Base-by-base conservation (phyloP, 2,329 filamentous ascomycete genomes). In the Helminthosporium solani region DNA sequence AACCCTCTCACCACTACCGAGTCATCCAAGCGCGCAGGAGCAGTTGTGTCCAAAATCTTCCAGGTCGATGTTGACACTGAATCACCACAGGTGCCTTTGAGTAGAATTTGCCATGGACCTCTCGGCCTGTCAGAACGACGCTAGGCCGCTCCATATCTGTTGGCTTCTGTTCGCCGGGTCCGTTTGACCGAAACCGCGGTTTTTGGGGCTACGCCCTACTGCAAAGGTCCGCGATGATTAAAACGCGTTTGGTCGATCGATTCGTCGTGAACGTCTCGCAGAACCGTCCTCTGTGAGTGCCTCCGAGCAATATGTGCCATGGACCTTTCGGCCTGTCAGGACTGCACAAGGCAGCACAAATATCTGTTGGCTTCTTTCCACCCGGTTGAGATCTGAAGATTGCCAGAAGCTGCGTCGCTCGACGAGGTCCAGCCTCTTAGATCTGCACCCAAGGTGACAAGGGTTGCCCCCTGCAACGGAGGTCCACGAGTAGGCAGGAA, bases 291-390 rank as follows among this genome's bases (percentile, higher is more conserved):
- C 28, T 38, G 39, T 50, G 53, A 48, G 55, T 67, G 54, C 61
- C 54, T 62, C 37, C 42, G 38, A 63, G 58, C 54, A 66, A 64
- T 57, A 56, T 25, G 21, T 60, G 63, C 63, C 64, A 66, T 36
- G 64, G 61, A 53, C 59, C 54, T 53, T 57, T 30, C 50, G 55
- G 58, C 50, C 63, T 67, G 39, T 66, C 62, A 57, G 57, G 56
- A 48, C 34, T 27, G 36, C 53, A 45, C 28, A 25, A 41, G 44
- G 46, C 51, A 40, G 39, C 49, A 57, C 56, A n/a, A 47, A 65
- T 61, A 46, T 62, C 64, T 58, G 61, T 62, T 63, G 65, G 59
- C 65, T 63, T 65, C 62, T 68, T 14, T 62, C 47, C 61, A 53
- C 52, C 48, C 19, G 46, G 38, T 33, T 58, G 12, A 51, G 51